These are phyloP conservation scores for Westerdykella ornata DNA, from an alignment of 2,329 filamentous ascomycete species.

Conservation along the genomic window DNA sequence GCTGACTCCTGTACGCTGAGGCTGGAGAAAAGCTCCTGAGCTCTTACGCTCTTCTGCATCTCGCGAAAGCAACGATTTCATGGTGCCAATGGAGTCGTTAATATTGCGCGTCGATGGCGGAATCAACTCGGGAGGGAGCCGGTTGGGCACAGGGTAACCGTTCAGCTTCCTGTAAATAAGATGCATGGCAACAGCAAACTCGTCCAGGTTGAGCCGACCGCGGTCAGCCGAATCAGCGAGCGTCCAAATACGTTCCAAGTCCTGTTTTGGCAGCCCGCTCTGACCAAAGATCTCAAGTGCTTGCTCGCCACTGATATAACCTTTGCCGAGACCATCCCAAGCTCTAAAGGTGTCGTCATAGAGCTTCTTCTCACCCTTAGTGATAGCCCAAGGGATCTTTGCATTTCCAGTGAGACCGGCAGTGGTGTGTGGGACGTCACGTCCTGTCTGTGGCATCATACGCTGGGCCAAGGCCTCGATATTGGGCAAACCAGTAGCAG, in stretches of 20 bases:
- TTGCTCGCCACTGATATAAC: conserved; percentile 83
- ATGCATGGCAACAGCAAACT: conserved; percentile 98
- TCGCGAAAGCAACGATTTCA: conserved; percentile 81
- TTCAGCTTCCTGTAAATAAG: conserved; percentile 96
- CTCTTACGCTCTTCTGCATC: conserved; percentile 87
- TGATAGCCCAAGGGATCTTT: conserved; percentile 95
- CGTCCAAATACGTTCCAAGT: conserved; percentile 91
- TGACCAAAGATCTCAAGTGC: conserved; percentile 97
- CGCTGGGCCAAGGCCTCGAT: conserved; percentile 86
- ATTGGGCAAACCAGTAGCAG: conserved; percentile 80
- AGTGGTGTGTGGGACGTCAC: conserved; percentile 67
- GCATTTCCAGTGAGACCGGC: conserved; percentile 86
- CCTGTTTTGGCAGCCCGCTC: conserved; percentile 83
- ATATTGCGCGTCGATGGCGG: conserved; percentile 92
- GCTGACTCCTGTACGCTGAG: conserved; percentile 95
- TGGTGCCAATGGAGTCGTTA: conserved; percentile 83
- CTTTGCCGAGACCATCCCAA: conserved; percentile 92
- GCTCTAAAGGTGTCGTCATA: conserved; percentile 93
- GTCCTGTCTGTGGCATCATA: conserved; percentile 95
- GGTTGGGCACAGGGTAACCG: conserved; percentile 83
- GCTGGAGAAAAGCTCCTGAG: conserved; percentile 81
- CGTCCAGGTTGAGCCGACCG: conserved; percentile 87
- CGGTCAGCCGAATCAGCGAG: conserved; percentile 90
- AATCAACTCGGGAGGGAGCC: conserved; percentile 83
- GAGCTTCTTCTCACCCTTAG: conserved; percentile 95